Conservation (phyloP, 768 basidiomycete genomes). For the Lentinula detonsa region DNA sequence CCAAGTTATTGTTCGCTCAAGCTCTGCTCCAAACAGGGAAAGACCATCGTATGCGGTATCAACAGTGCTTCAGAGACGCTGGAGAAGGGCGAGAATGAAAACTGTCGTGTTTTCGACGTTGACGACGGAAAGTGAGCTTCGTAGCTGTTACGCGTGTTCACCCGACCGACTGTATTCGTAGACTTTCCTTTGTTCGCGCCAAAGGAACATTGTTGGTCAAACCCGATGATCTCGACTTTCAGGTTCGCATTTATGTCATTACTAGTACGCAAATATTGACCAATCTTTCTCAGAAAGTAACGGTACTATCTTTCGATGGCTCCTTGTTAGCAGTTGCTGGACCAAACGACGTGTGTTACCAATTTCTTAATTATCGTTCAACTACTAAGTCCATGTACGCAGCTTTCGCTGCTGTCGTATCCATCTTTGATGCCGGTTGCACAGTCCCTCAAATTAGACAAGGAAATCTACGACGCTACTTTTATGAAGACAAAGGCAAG, state of each 20-base stretch:
- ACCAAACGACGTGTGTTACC: slow-evolving; percentile 52
- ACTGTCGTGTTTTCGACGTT: slow-evolving; percentile 70
- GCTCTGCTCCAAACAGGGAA: slow-evolving; percentile 23
- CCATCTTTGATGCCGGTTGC: slow-evolving; percentile 47
- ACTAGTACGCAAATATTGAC: not conserved
- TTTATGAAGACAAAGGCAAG: slow-evolving; percentile 63
- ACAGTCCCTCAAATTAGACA: slow-evolving; percentile 48
- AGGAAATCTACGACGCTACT: slow-evolving; percentile 84
- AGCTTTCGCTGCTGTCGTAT: slow-evolving; percentile 9
- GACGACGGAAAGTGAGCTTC: slow-evolving; percentile 51
- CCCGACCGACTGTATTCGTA: slow-evolving; percentile 19
- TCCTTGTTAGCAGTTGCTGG: slow-evolving; percentile 68
- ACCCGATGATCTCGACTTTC: slow-evolving; percentile 70
- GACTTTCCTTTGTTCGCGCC: slow-evolving; percentile 46
- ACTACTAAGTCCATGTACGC: not conserved
- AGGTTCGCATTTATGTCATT: slow-evolving; percentile 48
- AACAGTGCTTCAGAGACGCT: slow-evolving; percentile 70
- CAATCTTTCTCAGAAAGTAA: slow-evolving; percentile 67
- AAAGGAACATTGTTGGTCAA: slow-evolving; percentile 52
- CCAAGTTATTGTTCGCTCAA: not conserved
- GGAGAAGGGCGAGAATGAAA: slow-evolving; percentile 67
- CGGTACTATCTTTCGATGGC: slow-evolving; percentile 68
- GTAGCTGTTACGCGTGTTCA: not conserved
- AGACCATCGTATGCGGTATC: slow-evolving; percentile 75
- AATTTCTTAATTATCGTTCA: slow-evolving; percentile 11